Conservation (phyloP, 495 filamentous ascomycete species). For the Penicillium verhagenii region DNA sequence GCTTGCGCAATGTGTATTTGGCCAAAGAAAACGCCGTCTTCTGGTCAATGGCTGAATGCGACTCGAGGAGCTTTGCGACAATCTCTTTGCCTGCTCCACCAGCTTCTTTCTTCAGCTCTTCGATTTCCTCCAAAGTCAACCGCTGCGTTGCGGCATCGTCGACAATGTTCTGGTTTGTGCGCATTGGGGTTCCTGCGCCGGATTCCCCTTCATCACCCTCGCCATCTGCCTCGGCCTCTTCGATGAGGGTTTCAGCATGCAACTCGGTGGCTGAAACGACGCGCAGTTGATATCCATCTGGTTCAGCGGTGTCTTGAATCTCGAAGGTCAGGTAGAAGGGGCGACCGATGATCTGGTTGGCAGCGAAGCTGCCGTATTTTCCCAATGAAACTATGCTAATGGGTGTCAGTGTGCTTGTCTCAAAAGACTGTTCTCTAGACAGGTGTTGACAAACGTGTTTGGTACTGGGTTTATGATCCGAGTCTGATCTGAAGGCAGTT, state of each 20-base stretch:
- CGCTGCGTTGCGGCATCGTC: slow-evolving; percentile 81
- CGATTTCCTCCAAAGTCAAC: slow-evolving; percentile 83
- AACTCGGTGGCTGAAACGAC: slow-evolving; percentile 80
- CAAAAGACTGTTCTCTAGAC: neutral
- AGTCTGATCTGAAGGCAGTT: slow-evolving; percentile 64
- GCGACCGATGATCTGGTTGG: slow-evolving; percentile 81
- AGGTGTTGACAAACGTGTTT: slow-evolving; percentile 64
- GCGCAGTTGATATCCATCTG: slow-evolving; percentile 61
- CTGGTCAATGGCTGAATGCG: slow-evolving; percentile 82
- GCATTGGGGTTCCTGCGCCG: slow-evolving; percentile 61
- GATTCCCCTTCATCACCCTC: slow-evolving; percentile 51
- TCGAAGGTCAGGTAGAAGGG: slow-evolving; percentile 92
- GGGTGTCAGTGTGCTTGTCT: slow-evolving; percentile 17
- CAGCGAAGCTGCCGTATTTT: slow-evolving; percentile 85
- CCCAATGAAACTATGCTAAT: slow-evolving; percentile 76
- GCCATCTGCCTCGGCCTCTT: slow-evolving; percentile 53
- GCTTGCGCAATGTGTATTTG: slow-evolving; percentile 93
- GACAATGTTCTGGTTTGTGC: slow-evolving; percentile 73
- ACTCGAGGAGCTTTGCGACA: slow-evolving; percentile 79
- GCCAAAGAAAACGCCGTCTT: slow-evolving; percentile 91
- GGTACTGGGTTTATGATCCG: slow-evolving; percentile 66
- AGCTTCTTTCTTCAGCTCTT: slow-evolving; percentile 79
- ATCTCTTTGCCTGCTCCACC: slow-evolving; percentile 80
- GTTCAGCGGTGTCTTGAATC: slow-evolving; percentile 65
- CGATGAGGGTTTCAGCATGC: slow-evolving; percentile 66